A percentile compares a stretch with the other conserved stretches of the same genome.
Evolutionary conservation across 2,329 filamentous ascomycete genomes (phyloP).

Genomic region (Lizonia empirigonia): DNA sequence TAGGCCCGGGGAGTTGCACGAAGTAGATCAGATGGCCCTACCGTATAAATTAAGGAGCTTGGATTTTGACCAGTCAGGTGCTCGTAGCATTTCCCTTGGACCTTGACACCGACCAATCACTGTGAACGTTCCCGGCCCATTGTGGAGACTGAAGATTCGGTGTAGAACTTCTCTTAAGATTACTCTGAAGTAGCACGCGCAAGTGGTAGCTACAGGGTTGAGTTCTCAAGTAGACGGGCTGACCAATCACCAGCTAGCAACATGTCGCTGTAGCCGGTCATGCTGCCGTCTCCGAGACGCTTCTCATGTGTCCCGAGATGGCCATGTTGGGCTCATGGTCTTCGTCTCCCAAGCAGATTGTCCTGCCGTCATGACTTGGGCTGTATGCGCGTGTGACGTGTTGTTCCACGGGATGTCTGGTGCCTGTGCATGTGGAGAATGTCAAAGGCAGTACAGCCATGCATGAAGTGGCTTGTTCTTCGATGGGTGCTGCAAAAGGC

Average conservation of each 20-base stretch:
- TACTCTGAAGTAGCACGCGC: background rate
- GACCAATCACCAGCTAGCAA: background rate
- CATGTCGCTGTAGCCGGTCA: background rate
- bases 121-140: background rate
- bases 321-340: background rate
- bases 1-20: constrained; percentile 20
- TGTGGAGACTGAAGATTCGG: background rate
- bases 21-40: constrained; percentile 30
- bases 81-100: background rate
- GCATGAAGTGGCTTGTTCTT: background rate
- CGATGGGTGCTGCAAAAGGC: background rate
- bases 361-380: background rate
- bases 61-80: constrained; percentile 30
- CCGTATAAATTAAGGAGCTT: constrained; percentile 29
- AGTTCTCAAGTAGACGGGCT: background rate
- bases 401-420: background rate
- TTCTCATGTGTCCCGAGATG: background rate
- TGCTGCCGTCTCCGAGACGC: background rate
- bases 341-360: background rate
- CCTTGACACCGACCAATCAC: constrained; percentile 3
- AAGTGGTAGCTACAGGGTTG: background rate
- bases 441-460: background rate
- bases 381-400: background rate
- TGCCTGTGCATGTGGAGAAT: background rate
- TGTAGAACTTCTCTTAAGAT: background rate